A percentile compares a stretch with the other conserved stretches of the same genome.
Evolutionary conservation across 306 rosid genomes (phyloP).

Genomic region (Prunus fruticosa): DNA sequence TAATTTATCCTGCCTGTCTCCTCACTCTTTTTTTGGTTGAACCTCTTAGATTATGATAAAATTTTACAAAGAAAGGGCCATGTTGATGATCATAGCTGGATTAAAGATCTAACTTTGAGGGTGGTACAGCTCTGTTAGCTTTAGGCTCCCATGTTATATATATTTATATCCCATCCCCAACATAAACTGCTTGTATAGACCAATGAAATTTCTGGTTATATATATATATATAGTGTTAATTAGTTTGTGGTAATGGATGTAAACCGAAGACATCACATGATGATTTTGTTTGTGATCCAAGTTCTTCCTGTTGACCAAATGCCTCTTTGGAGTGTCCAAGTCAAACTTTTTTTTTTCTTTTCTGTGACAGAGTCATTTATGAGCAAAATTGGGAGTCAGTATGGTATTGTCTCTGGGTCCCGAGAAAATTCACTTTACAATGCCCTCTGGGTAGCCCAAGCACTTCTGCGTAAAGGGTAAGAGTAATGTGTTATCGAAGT

Average conservation of each 20-base stretch:
- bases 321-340: not conserved
- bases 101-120: not conserved
- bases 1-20: not conserved
- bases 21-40: not conserved
- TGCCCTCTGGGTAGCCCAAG: conserved; percentile 93
- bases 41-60: not conserved
- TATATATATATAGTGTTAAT: not conserved
- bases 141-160: not conserved
- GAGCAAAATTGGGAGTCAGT: conserved; percentile 72
- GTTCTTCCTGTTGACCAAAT: not conserved
- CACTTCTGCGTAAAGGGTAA: conserved; percentile 90
- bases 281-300: not conserved
- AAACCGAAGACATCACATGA: not conserved
- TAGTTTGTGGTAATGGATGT: not conserved
- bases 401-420: conserved; percentile 67
- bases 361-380: conserved; percentile 58
- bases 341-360: conserved; percentile 7
- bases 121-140: conserved; percentile 2
- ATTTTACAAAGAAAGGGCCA: not conserved
- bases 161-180: not conserved
- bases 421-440: conserved; percentile 86
- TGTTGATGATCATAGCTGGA: not conserved
- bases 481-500: not conserved
- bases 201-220: not conserved
- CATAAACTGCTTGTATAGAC: not conserved